phyloP scores from a whole-genome alignment of 768 basidiomycete species.

The Symmetrospora coprosmae region DNA sequence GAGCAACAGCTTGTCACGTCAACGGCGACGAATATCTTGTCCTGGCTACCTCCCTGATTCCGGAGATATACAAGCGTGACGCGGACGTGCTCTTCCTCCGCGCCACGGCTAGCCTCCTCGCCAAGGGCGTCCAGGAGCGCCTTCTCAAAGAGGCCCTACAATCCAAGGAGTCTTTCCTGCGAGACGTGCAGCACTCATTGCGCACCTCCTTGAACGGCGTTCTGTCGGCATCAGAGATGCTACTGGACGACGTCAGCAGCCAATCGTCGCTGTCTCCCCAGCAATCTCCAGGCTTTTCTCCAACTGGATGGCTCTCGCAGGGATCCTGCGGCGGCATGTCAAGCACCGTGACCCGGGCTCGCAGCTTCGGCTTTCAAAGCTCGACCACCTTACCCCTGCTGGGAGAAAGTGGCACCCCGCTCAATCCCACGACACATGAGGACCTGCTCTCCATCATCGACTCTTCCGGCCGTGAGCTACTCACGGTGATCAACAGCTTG shows the following conservation, averaged over 20 bases:
- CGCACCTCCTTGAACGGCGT: constrained; percentile 8
- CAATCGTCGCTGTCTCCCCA: no score
- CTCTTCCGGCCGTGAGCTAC: neutral
- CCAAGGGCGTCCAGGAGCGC: neutral
- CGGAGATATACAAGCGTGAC: neutral
- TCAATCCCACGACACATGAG: neutral
- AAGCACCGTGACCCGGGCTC: no score
- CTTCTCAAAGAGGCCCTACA: constrained; percentile 1
- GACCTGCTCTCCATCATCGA: constrained; percentile 7
- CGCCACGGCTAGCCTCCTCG: neutral
- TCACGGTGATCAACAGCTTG: constrained; percentile 9
- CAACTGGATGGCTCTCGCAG: no score
- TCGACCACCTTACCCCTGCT: no score
- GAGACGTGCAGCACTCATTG: constrained; percentile 6
- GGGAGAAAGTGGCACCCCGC: neutral
- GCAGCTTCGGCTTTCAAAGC: no score
- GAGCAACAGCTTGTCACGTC: neutral
- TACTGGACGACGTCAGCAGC: neutral
- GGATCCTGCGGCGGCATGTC: no score
- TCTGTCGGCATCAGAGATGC: constrained; percentile 15
- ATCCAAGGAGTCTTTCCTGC: neutral
- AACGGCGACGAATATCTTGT: neutral
- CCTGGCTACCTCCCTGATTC: neutral
- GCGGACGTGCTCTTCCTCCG: constrained; percentile 8
- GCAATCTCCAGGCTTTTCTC: no score